phyloP scores from a whole-genome alignment of 371 early-diverging fungal genomes.

The Lichtheimia ramosa region DNA sequence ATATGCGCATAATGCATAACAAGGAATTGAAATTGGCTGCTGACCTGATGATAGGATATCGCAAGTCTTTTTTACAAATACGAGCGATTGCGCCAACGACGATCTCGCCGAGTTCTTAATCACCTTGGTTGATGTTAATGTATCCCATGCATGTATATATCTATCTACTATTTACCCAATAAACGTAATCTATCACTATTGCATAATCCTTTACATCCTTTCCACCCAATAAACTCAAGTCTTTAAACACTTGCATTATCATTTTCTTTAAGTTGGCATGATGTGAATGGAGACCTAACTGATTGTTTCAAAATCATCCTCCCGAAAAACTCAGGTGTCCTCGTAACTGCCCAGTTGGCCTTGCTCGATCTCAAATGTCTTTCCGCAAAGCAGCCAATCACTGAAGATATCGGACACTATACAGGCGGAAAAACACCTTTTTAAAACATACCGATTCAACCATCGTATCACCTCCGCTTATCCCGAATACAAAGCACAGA shows the following conservation, averaged over 20 bases:
- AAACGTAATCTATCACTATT: not conserved
- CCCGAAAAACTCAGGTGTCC: conserved; percentile 17
- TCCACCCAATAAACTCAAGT: too few species aligned
- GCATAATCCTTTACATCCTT: not conserved
- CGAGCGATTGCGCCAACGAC: conserved; percentile 36
- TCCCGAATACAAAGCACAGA: too few species aligned
- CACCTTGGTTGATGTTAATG: conserved; percentile 17
- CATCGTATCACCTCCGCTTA: not conserved
- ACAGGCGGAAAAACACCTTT: not conserved
- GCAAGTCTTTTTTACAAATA: conserved; percentile 39
- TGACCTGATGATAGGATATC: conserved; percentile 23
- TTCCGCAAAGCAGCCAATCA: not conserved
- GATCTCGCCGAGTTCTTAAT: conserved; percentile 37
- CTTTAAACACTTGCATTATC: too few species aligned
- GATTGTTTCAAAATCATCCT: conserved; percentile 11
- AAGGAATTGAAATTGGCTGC: too few species aligned
- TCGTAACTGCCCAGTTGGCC: conserved; percentile 14
- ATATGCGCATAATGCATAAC: not conserved
- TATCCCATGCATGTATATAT: not conserved
- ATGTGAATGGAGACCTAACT: conserved; percentile 6
- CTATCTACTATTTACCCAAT: too few species aligned
- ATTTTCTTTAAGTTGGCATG: not conserved
- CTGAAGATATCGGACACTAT: not conserved
- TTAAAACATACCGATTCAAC: conserved; percentile 4
- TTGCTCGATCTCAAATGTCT: not conserved